Base-by-base conservation (phyloP, 208 protist genomes). In the Leishmania amazonensis region DNA sequence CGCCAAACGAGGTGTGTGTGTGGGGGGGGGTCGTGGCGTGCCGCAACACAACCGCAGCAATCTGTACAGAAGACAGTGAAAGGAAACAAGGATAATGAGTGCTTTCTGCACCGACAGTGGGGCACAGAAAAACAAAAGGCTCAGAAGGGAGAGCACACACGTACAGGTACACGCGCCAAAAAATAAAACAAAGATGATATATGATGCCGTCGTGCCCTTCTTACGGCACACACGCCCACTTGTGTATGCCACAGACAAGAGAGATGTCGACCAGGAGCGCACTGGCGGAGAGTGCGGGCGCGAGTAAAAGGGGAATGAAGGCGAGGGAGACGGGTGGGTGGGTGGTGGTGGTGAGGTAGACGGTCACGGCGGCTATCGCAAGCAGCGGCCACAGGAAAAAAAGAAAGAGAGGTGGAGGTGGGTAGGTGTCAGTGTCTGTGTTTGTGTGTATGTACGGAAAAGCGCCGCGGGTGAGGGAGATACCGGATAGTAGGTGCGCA, bases 41-140 rank as follows among this genome's bases (percentile, higher is more conserved):
- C 57, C 3, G 24, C 24, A 24, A 67, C 31, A 67, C 57, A 2
- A 67, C 17, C 11, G 60, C n/a, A 38, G 9, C 60, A n/a, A 38
- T 6, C 60, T 9, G 28, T 67, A 0, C 13, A 9, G 28, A n/a
- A 8, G 60, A 67, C 24, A 67, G 31, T 67, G 31, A 19, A 38
- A 67, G 9, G n/a, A 38, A 67, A 31, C 5, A 38, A 67, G 8
- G n/a, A 38, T 67, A 11, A 31, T 67, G n/a, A 38, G 60, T 38
- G 60, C 60, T 40, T 17, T 38, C n/a, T 67, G 60, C 60, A 9
- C 28, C 19, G 53, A 51, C 31, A 38, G 31, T 47, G 11, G 13
- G 21, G 28, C n/a, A 40, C n/a, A n/a, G 54, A 15, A 77, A 35
- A 70, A 73, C 47, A 71, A 57, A 77, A 57, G 68, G 45, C 24